Conservation (phyloP, 306 rosid genomes). For the Boehmeria nivea region DNA sequence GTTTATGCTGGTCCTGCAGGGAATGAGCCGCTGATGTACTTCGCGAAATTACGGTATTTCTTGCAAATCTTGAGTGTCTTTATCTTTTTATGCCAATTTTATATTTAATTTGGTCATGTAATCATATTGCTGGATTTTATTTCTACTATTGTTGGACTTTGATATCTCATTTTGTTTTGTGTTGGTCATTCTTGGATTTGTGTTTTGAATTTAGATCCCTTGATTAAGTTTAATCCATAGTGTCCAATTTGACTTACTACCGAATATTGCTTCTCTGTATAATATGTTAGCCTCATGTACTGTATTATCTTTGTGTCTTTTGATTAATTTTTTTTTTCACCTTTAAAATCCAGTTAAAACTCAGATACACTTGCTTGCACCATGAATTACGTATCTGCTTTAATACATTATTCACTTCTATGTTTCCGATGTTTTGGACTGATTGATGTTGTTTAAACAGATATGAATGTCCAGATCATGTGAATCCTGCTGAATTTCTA, state of each 20-base stretch:
- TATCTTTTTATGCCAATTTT: background rate
- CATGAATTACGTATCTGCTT: constrained; percentile 2
- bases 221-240: too few relatives aligned
- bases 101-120: background rate
- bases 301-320: too few relatives aligned
- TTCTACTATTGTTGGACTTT: too few relatives aligned
- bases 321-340: too few relatives aligned
- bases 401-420: constrained; percentile 7
- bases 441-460: constrained; percentile 42
- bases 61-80: constrained; percentile 22
- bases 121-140: background rate
- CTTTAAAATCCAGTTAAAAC: background rate
- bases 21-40: constrained; percentile 64
- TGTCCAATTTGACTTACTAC: too few relatives aligned
- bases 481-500: constrained; percentile 86
- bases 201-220: too few relatives aligned
- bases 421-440: constrained; percentile 23
- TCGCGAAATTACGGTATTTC: constrained; percentile 75
- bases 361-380: background rate
- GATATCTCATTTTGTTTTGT: too few relatives aligned
- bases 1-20: constrained; percentile 85
- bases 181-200: too few relatives aligned
- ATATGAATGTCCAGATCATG: constrained; percentile 77
- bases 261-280: too few relatives aligned
- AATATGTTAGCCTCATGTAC: too few relatives aligned